Evolutionary conservation across 1,139 yeast genomes (phyloP), one percentile per base, ranked within the genome.

Genomic region (Blastobotrys elegans): DNA sequence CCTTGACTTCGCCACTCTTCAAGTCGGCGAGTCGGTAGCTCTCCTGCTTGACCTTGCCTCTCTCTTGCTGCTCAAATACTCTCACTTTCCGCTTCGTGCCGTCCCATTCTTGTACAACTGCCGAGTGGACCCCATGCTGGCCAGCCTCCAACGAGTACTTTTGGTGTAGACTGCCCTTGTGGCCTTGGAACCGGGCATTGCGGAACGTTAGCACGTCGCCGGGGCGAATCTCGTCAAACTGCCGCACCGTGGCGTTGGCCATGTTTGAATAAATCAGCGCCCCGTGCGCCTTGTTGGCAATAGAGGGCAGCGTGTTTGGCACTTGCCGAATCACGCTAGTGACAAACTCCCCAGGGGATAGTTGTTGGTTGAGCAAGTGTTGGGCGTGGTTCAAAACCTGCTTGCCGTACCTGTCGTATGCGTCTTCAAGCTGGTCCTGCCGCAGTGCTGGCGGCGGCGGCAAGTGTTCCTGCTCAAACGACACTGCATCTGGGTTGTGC

Each of bases 161-260:
- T 56, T 70, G 76, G 50, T 74, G 77, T 47, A 82, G 76, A 1
- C 70, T 59, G 16, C 73, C 73, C 61, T 82, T 82, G 57, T 82
- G 87, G 7, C 82, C 77, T 50, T 77, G 80, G 67, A 90, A 89
- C 52, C 76, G 76, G 8, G 89, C 96, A 50, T 80, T 79, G 57
- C 82, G 78, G 54, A 88, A 76, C 52, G 88, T 84, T 42, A 88
- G 68, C 16, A 92, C 73, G 63, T 92, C 97, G 50, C 98, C 98
- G 0, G 94, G 82, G 44, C 77, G 75, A 49, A 88, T 77, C 40
- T 80, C 86, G 48, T 81, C 92, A 29, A 70, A 58, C 55, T 77
- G 78, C 18, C 75, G 71, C 13, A 80, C 77, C 35, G 80, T 80
- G 43, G 77, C 72, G 57, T 79, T 79, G 58, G 77, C 79, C 51